Conservation (phyloP, 768 basidiomycete genomes). For the Termitomyces sp. region DNA sequence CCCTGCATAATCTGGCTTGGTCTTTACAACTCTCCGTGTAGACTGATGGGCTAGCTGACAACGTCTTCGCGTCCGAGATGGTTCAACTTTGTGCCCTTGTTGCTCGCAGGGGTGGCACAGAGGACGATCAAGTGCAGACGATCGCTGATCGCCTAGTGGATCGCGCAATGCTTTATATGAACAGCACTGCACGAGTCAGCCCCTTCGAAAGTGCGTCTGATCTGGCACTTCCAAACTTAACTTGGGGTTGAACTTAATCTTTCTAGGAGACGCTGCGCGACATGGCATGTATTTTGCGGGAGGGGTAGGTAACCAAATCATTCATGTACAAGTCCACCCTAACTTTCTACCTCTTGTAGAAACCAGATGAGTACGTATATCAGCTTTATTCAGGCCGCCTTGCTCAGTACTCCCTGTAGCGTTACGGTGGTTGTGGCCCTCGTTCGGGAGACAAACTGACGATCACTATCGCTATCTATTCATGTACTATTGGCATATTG, state of each 20-base stretch:
- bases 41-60: slow-evolving; percentile 57
- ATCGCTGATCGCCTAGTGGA: slow-evolving; percentile 74
- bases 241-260: neutral
- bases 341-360: slow-evolving; percentile 37
- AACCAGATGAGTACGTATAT: slow-evolving; percentile 68
- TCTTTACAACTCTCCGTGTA: slow-evolving; percentile 13
- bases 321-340: slow-evolving; percentile 9
- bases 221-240: neutral
- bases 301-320: slow-evolving; percentile 52
- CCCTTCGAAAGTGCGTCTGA: slow-evolving; percentile 67
- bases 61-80: slow-evolving; percentile 70
- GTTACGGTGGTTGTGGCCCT: slow-evolving; percentile 70
- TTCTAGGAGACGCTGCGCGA: slow-evolving; percentile 57
- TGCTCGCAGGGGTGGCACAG: slow-evolving; percentile 50
- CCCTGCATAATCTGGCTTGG: neutral
- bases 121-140: slow-evolving; percentile 59
- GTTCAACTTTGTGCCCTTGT: slow-evolving; percentile 66
- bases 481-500: slow-evolving; percentile 5
- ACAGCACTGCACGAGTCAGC: slow-evolving; percentile 55
- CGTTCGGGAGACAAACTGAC: slow-evolving; percentile 58
- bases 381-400: neutral
- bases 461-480: slow-evolving; percentile 10
- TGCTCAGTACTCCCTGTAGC: slow-evolving; percentile 30
- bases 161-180: slow-evolving; percentile 70
- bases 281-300: slow-evolving; percentile 65